phyloP scores from a whole-genome alignment of 176 grass and related monocot genomes.

The Dendrocalamus sinicus region DNA sequence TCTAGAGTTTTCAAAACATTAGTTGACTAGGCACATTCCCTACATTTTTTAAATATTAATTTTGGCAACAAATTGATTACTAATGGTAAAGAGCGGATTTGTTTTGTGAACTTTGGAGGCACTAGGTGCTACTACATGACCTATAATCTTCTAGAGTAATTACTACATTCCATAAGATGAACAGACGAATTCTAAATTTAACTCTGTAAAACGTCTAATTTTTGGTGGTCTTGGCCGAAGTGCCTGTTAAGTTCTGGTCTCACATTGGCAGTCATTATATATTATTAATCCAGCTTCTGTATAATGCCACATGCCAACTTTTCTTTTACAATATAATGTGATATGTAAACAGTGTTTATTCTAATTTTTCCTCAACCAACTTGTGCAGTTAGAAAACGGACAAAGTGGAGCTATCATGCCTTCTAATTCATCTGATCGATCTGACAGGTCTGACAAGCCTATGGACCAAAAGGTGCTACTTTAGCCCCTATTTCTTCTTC shows the following conservation, averaged over 20 bases:
- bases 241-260: conserved; percentile 8
- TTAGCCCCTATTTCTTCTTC: conserved; percentile 13
- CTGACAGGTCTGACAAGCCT: conserved; percentile 64
- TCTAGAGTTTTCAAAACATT: conserved; percentile 30
- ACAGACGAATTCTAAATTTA: not conserved
- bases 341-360: not conserved
- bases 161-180: conserved; percentile 21
- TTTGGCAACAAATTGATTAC: conserved; percentile 7
- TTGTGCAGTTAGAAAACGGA: conserved; percentile 62
- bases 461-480: conserved; percentile 68
- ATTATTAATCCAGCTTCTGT: conserved; percentile 8
- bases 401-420: conserved; percentile 51
- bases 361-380: conserved; percentile 31
- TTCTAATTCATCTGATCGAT: conserved; percentile 75
- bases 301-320: conserved; percentile 11
- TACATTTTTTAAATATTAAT: conserved; percentile 18
- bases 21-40: not conserved
- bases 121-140: conserved; percentile 17
- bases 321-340: conserved; percentile 22
- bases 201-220: not conserved
- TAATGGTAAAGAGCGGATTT: not conserved
- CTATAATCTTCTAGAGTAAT: conserved; percentile 3
- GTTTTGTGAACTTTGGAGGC: not conserved
- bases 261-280: conserved; percentile 1
- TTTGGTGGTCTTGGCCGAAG: not conserved